Base-by-base conservation (phyloP, 805 yeast genomes). In the Yarrowia porcina region DNA sequence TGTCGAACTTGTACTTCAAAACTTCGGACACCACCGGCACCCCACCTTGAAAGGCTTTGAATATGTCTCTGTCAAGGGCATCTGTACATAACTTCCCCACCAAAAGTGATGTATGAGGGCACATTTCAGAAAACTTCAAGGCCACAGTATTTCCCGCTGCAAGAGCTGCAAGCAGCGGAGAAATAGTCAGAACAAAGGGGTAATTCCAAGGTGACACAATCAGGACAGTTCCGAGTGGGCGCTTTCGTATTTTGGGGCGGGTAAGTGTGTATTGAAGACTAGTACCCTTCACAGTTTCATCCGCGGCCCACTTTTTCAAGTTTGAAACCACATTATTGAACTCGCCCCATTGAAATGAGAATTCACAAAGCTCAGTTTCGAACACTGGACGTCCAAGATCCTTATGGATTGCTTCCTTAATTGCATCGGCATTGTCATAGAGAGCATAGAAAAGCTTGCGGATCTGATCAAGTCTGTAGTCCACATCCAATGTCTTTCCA, bases 121-220 rank as follows among this genome's bases (percentile, higher is more conserved):
- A 82, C 64, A 79, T 71, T 72, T 92, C 97, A 64, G 86, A 80
- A 18, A 88, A 90, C 71, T 90, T 90, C 67, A 86, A 74, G 18
- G 87, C 83, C 25, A 88, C 92, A 12, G 85, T 78, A 72, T 91
- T 90, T 15, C 97, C 97, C 15, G 86, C 88, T 0, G 96, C 89
- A 65, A 92, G 74, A 0, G 96, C 96, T 20, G 89, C 90, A 33
- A 84, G 77, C 17, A 91, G 69, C 0, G 97, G 90, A 30, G 81
- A 77, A 11, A 90, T 64, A 0, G 88, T 69, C 63, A 91, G 75
- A 21, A 81, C 63, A 36, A 88, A 71, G 0, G 97, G 96, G 71
- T 84, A 90, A 73, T 89, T 89, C 80, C 86, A 89, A 0, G 96
- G 92, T 4, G 86, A 76, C 47, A 91, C 83, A 57, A 92, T 78